Evolutionary conservation across 1,284 basidiomycete genomes (phyloP).

Genomic region (Trichosporon asahii): DNA sequence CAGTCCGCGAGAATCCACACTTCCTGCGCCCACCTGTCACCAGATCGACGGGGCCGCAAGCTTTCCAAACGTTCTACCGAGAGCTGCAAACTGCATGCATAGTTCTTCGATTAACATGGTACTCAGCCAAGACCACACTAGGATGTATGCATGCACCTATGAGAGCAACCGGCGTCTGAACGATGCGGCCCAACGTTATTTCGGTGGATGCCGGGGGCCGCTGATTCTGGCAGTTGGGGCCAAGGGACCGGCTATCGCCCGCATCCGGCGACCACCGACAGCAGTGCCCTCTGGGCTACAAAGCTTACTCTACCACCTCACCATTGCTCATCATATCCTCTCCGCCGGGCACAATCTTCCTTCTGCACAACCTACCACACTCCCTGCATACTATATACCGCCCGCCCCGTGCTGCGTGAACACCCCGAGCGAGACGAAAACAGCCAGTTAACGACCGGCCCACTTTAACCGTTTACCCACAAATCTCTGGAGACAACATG

Average conservation of each 20-base stretch:
- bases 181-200: background rate
- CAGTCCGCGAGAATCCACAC: background rate
- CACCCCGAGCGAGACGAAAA: background rate
- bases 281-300: background rate
- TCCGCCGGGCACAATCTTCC: background rate
- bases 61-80: background rate
- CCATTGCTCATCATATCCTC: background rate
- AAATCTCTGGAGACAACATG: background rate
- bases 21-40: background rate
- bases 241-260: background rate
- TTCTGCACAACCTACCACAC: background rate
- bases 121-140: no score
- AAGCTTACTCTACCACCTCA: background rate
- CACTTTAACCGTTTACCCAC: background rate
- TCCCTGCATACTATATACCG: background rate
- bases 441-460: background rate
- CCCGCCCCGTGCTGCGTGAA: background rate
- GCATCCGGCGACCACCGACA: slow-evolving; percentile 3
- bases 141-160: background rate
- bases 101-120: no score
- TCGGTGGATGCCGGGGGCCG: slow-evolving; percentile 1
- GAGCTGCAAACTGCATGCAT: background rate
- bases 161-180: background rate
- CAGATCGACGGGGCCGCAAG: background rate
- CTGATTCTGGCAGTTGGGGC: background rate